These are phyloP conservation scores for Komagataella mondaviorum DNA, from an alignment of 805 yeast genomes.

Conservation along the genomic window DNA sequence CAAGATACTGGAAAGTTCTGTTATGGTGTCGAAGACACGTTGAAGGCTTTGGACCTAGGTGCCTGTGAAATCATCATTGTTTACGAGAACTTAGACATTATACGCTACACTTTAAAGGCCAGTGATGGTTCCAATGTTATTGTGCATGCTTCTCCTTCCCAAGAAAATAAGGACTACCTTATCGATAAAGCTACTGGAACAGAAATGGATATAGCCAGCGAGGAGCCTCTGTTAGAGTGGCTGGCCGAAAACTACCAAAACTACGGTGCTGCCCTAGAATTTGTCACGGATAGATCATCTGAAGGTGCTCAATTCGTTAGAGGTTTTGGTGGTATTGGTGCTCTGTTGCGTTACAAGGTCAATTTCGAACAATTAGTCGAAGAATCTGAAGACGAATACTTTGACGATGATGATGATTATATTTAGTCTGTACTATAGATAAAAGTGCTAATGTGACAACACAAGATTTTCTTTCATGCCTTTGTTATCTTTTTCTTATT, in stretches of 20 bases:
- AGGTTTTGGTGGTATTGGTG: slow-evolving; percentile 99
- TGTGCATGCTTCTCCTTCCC: slow-evolving; percentile 59
- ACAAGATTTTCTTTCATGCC: slow-evolving; percentile 1
- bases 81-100: slow-evolving; percentile 77
- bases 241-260: slow-evolving; percentile 90
- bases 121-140: slow-evolving; percentile 66
- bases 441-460: slow-evolving; percentile 1
- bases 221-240: slow-evolving; percentile 89
- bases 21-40: slow-evolving; percentile 92
- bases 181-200: slow-evolving; percentile 77
- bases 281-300: slow-evolving; percentile 89
- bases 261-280: slow-evolving; percentile 92
- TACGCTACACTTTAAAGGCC: slow-evolving; percentile 77
- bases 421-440: background rate
- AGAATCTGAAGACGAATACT: slow-evolving; percentile 82
- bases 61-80: slow-evolving; percentile 91
- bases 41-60: slow-evolving; percentile 93
- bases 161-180: slow-evolving; percentile 63
- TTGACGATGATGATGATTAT: slow-evolving; percentile 36
- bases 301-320: slow-evolving; percentile 98
- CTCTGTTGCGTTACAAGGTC: slow-evolving; percentile 87
- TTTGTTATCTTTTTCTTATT: slow-evolving; percentile 6
- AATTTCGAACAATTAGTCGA: slow-evolving; percentile 92
- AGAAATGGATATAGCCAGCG: slow-evolving; percentile 83
- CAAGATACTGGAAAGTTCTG: slow-evolving; percentile 97